These are phyloP conservation scores for Ananas comosus DNA, from an alignment of 176 grass and related monocot species.

Conservation along the genomic window DNA sequence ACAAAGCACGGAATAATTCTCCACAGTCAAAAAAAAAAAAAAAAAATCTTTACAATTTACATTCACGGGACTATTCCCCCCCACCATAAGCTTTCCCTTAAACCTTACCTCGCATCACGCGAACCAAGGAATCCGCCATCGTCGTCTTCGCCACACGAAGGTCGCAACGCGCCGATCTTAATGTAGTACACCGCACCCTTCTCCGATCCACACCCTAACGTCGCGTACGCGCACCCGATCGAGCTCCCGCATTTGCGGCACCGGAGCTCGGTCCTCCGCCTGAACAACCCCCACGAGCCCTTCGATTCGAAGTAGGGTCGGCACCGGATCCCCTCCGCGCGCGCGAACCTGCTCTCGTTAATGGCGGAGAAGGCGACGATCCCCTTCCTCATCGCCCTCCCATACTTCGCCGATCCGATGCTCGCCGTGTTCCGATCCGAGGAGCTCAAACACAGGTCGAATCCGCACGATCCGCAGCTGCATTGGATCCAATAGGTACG, in stretches of 20 bases:
- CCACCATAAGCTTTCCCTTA: too few relatives aligned
- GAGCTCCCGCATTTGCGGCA: conserved; percentile 43
- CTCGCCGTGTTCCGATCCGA: conserved; percentile 38
- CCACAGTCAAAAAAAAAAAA: too few relatives aligned
- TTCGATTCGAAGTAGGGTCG: conserved; percentile 24
- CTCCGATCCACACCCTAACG: conserved; percentile 5
- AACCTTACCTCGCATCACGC: too few relatives aligned
- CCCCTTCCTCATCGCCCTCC: conserved; percentile 15
- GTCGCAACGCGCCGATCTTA: conserved; percentile 36
- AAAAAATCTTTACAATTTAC: too few relatives aligned
- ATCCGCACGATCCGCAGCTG: conserved; percentile 49
- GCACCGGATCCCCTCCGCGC: conserved; percentile 45
- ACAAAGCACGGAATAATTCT: too few relatives aligned
- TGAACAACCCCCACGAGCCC: conserved; percentile 29
- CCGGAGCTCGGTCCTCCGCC: conserved; percentile 32
- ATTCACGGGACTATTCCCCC: too few relatives aligned
- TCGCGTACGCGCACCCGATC: conserved; percentile 31
- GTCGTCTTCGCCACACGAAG: background rate
- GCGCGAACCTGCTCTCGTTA: conserved; percentile 49
- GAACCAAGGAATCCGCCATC: background rate
- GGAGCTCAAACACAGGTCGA: conserved; percentile 43
- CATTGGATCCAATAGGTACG: background rate
- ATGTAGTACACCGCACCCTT: conserved; percentile 21
- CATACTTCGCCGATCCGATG: conserved; percentile 21
- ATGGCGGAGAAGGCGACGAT: conserved; percentile 44